phyloP scores from a whole-genome alignment of 2,329 filamentous ascomycete species.

The Didymella pomorum region DNA sequence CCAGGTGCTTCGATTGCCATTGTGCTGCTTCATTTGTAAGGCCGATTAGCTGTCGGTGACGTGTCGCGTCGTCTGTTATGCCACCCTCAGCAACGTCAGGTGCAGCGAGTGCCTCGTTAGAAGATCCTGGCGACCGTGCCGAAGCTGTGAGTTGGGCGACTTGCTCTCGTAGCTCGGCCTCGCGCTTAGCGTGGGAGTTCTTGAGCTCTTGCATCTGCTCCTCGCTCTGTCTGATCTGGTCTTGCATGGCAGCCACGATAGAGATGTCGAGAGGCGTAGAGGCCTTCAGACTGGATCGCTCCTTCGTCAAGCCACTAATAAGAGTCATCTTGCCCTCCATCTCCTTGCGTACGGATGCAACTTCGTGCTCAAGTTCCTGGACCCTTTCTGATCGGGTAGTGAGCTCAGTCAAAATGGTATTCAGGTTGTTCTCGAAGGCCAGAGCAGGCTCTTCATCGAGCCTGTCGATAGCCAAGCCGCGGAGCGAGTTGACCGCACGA shows the following conservation, averaged over 20 bases:
- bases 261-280: slow-evolving; percentile 88
- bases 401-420: slow-evolving; percentile 90
- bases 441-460: slow-evolving; percentile 86
- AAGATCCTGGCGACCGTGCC: slow-evolving; percentile 44
- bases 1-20: slow-evolving; percentile 80
- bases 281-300: slow-evolving; percentile 86
- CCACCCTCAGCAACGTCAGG: slow-evolving; percentile 20
- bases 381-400: slow-evolving; percentile 87
- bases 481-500: slow-evolving; percentile 86
- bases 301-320: slow-evolving; percentile 90
- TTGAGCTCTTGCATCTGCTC: slow-evolving; percentile 76
- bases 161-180: slow-evolving; percentile 76
- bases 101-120: slow-evolving; percentile 31
- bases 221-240: slow-evolving; percentile 88
- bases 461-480: slow-evolving; percentile 86
- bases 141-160: slow-evolving; percentile 72
- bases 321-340: slow-evolving; percentile 97
- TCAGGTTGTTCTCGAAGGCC: slow-evolving; percentile 90
- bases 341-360: slow-evolving; percentile 85
- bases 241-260: slow-evolving; percentile 83
- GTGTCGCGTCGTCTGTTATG: slow-evolving; percentile 42
- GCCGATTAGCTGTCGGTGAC: slow-evolving; percentile 67
- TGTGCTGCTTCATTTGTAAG: slow-evolving; percentile 75
- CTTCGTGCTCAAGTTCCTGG: slow-evolving; percentile 85
- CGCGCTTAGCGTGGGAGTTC: slow-evolving; percentile 74